These are phyloP conservation scores for Botrytis tulipae DNA, from an alignment of 2,329 filamentous ascomycete genomes.

Conservation along the genomic window DNA sequence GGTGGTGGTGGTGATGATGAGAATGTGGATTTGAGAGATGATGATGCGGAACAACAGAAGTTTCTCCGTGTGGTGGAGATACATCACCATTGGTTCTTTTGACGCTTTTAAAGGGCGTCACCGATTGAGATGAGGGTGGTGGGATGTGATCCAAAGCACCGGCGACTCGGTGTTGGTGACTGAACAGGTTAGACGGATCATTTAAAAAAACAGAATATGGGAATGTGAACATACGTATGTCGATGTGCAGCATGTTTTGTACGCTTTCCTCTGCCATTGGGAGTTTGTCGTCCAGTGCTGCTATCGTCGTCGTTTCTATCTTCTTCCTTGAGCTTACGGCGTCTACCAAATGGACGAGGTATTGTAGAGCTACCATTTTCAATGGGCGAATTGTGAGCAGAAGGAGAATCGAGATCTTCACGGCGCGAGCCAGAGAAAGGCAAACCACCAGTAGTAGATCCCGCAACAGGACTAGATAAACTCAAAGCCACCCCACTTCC, in stretches of 20 bases:
- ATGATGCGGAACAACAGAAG: conserved; percentile 34
- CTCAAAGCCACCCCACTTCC: conserved; percentile 62
- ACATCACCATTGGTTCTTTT: conserved; percentile 47
- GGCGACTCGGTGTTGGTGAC: conserved; percentile 54
- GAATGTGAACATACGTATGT: conserved; percentile 33
- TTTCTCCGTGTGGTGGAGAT: conserved; percentile 44
- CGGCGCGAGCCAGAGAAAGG: conserved; percentile 52
- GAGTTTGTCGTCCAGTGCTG: conserved; percentile 60
- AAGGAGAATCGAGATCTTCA: conserved; percentile 49
- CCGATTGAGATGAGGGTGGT: conserved; percentile 45
- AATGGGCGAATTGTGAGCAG: conserved; percentile 44
- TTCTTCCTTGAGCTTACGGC: conserved; percentile 75
- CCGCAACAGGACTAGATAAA: conserved; percentile 47
- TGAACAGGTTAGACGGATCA: conserved; percentile 27
- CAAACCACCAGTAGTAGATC: conserved; percentile 49
- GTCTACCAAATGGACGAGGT: conserved; percentile 41
- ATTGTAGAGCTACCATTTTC: conserved; percentile 42
- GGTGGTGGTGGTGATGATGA: conserved; percentile 42
- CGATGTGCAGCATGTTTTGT: conserved; percentile 54
- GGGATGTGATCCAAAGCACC: conserved; percentile 49
- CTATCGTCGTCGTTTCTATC: conserved; percentile 67
- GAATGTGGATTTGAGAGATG: conserved; percentile 25
- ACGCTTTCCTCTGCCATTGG: conserved; percentile 60
- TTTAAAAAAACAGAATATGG: conserved; percentile 44
- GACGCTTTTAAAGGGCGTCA: conserved; percentile 49